Evolutionary conservation across 192 early-diverging fungal species (phyloP).

Genomic region (Glomus cerebriforme): DNA sequence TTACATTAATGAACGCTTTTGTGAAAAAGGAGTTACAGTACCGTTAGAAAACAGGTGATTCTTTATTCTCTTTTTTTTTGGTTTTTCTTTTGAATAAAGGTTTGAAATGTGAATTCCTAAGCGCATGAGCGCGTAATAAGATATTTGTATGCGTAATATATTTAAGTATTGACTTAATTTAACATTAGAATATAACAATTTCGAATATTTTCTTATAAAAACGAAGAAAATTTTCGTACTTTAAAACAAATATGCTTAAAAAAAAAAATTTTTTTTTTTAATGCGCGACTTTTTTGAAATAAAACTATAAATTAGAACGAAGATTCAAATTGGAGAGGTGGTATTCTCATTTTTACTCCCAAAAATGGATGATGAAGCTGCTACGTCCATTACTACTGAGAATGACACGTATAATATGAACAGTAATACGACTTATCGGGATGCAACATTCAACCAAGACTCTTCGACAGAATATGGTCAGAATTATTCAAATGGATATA

Average conservation of each 20-base stretch:
- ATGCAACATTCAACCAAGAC: not conserved
- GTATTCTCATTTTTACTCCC: conserved; percentile 82
- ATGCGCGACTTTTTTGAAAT: conserved; percentile 11
- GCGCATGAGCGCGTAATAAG: not conserved
- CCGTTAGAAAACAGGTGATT: conserved; percentile 64
- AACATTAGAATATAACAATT: no score
- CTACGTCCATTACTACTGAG: conserved; percentile 5
- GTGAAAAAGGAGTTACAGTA: conserved; percentile 65
- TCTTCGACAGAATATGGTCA: not conserved
- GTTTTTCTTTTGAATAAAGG: not conserved
- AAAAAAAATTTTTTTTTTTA: conserved; percentile 1
- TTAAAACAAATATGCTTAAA: not conserved
- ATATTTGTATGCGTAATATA: not conserved
- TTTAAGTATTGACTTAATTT: not conserved
- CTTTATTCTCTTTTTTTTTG: not conserved
- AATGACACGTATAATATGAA: conserved; percentile 12
- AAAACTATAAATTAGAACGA: conserved; percentile 48
- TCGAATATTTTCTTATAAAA: not conserved
- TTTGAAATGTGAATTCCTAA: not conserved
- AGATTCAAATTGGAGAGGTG: conserved; percentile 84
- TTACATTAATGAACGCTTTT: conserved; percentile 81
- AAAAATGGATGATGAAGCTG: conserved; percentile 48
- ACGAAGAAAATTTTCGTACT: no score
- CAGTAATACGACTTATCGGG: not conserved
- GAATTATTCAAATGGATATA: conserved; percentile 9